Evolutionary conservation across 148 eudicot genomes (phyloP).

Genomic region (Rhododendron mucronatum): DNA sequence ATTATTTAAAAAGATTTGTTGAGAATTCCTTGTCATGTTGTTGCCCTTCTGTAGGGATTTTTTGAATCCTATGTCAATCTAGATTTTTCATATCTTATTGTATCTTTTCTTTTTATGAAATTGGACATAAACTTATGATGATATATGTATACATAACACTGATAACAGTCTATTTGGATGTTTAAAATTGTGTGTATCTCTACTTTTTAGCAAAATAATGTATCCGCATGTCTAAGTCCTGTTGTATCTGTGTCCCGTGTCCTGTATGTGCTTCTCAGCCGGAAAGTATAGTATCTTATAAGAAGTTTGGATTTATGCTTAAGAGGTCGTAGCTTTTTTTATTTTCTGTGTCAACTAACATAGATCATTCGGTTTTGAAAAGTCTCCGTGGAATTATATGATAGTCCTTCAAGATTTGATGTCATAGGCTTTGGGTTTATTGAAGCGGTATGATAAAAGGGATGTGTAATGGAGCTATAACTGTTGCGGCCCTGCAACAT

Average conservation of each 20-base stretch:
- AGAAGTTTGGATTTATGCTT: neutral
- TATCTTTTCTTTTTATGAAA: neutral
- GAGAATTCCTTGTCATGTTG: neutral
- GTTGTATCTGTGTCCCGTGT: neutral
- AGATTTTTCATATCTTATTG: neutral
- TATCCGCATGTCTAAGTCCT: neutral
- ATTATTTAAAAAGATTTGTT: neutral
- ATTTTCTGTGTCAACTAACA: neutral
- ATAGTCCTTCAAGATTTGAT: neutral
- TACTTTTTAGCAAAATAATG: neutral
- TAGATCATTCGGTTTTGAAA: neutral
- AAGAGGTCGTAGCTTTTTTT: neutral
- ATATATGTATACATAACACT: no score
- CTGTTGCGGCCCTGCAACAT: neutral
- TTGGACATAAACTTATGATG: neutral
- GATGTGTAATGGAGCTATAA: neutral
- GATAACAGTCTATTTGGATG: no score
- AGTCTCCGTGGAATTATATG: neutral
- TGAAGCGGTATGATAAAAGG: neutral
- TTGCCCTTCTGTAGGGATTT: neutral
- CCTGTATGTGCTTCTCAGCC: neutral
- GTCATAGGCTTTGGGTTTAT: neutral
- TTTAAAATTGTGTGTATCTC: neutral
- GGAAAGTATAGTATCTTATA: neutral
- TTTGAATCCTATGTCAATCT: neutral